These are phyloP conservation scores for Leucosporidium yakuticum DNA, from an alignment of 768 basidiomycete genomes.

Conservation along the genomic window DNA sequence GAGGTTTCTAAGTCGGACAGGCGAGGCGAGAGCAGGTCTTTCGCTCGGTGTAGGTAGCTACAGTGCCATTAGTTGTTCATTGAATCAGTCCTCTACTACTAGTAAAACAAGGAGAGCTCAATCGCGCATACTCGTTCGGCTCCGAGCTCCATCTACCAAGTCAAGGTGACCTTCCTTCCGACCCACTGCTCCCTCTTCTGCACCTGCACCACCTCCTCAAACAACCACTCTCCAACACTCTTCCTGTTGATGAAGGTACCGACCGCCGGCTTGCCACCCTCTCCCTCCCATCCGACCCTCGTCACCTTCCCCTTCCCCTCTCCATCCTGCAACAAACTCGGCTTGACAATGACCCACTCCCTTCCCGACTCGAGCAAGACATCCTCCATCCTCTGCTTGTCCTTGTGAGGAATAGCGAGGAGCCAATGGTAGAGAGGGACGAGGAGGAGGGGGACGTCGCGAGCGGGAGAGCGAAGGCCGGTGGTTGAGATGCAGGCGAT, in stretches of 20 bases:
- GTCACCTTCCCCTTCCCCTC: background rate
- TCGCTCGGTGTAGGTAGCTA: too few species aligned
- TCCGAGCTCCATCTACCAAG: background rate
- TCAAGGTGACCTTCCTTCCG: slow-evolving; percentile 2
- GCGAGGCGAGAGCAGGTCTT: too few species aligned
- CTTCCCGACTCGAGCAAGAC: background rate
- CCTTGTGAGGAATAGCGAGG: background rate
- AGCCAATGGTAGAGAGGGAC: background rate
- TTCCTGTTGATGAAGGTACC: background rate
- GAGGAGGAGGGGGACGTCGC: background rate
- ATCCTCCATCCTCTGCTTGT: background rate
- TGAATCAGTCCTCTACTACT: too few species aligned
- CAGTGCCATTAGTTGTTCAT: too few species aligned
- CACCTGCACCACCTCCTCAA: background rate
- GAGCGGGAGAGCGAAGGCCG: background rate
- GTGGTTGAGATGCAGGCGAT: background rate
- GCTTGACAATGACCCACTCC: background rate
- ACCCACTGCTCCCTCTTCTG: background rate
- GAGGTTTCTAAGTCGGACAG: too few species aligned
- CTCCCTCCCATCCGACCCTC: background rate
- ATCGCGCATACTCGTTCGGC: too few species aligned
- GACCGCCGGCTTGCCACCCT: background rate
- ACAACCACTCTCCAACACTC: background rate
- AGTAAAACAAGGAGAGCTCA: too few species aligned
- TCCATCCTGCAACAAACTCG: background rate